These are phyloP conservation scores for Arthrobotrys conoides DNA, from an alignment of 2,329 filamentous ascomycete species.

Conservation along the genomic window DNA sequence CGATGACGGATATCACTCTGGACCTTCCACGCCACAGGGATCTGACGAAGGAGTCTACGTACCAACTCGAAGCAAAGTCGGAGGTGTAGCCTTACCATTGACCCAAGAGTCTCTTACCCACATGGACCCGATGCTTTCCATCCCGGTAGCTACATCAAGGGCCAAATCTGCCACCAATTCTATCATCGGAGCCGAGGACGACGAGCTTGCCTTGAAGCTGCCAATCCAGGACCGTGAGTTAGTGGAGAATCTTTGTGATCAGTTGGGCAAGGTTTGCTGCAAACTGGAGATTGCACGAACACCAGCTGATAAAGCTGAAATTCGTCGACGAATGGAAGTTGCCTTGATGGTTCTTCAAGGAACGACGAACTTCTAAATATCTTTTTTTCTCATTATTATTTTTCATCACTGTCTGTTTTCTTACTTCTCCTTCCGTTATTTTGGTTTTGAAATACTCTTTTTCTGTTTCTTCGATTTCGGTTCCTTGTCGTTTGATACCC, in stretches of 20 bases:
- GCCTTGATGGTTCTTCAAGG: conserved; percentile 60
- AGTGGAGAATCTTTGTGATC: conserved; percentile 59
- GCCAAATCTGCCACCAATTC: conserved; percentile 59
- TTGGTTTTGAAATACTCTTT: conserved; percentile 44
- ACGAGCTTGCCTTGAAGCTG: conserved; percentile 55
- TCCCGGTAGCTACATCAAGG: conserved; percentile 46
- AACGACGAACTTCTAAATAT: conserved; percentile 37
- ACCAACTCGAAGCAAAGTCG: conserved; percentile 11
- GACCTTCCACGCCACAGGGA: conserved; percentile 56
- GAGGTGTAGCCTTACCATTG: conserved; percentile 28
- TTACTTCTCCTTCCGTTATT: conserved; percentile 49
- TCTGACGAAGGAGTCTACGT: conserved; percentile 53
- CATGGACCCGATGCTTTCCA: conserved; percentile 40
- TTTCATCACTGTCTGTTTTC: conserved; percentile 21
- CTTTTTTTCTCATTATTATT: conserved; percentile 25
- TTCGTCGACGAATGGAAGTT: conserved; percentile 58
- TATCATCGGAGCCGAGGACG: conserved; percentile 57
- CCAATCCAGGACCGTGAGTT: conserved; percentile 53
- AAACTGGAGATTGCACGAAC: conserved; percentile 46
- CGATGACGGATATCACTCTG: conserved; percentile 59
- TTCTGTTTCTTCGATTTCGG: conserved; percentile 37
- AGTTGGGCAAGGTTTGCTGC: conserved; percentile 60
- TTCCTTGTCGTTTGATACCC: conserved; percentile 57
- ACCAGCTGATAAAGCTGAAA: conserved; percentile 45
- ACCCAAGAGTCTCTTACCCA: conserved; percentile 47